Evolutionary conservation across 257 asterid genomes (phyloP).

Genomic region (Capsicum pubescens): DNA sequence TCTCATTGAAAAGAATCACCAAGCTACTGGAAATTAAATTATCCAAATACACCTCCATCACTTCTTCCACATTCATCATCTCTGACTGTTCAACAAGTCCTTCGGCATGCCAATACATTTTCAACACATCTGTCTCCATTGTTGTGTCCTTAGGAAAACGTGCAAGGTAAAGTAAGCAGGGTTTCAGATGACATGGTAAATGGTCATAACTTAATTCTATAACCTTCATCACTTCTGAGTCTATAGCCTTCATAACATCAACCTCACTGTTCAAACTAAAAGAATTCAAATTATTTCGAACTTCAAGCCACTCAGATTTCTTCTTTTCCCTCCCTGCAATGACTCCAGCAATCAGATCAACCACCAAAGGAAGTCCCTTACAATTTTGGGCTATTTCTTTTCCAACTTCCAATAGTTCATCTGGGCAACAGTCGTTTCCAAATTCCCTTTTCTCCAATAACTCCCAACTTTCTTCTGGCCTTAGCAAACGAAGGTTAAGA

Average conservation of each 20-base stretch:
- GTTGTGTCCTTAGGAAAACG: not conserved
- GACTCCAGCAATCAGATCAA: constrained; percentile 35
- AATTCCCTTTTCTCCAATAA: constrained; percentile 31
- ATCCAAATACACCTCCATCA: constrained; percentile 23
- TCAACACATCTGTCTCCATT: constrained; percentile 17
- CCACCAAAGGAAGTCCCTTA: constrained; percentile 39
- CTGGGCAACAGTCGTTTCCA: constrained; percentile 25
- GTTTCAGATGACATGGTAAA: constrained; percentile 33
- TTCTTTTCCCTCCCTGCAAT: constrained; percentile 32
- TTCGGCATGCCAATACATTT: constrained; percentile 34
- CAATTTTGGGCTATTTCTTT: constrained; percentile 32
- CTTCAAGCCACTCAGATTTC: constrained; percentile 30
- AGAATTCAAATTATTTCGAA: not conserved
- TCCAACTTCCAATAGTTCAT: constrained; percentile 34
- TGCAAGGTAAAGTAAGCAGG: constrained; percentile 42
- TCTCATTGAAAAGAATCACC: constrained; percentile 22
- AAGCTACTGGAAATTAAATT: constrained; percentile 38
- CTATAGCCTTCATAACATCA: not conserved
- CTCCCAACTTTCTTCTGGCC: constrained; percentile 32
- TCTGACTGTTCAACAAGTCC: constrained; percentile 33
- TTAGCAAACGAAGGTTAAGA: not conserved
- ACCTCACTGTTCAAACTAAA: not conserved
- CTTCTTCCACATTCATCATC: not conserved
- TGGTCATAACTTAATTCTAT: constrained; percentile 40
- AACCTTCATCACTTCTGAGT: not conserved